Percentiles rank a stretch among this genome's conserved stretches.
Evolutionary conservation across 352 stramenopile species (phyloP).

Genomic region (Plasmopara muralis): DNA sequence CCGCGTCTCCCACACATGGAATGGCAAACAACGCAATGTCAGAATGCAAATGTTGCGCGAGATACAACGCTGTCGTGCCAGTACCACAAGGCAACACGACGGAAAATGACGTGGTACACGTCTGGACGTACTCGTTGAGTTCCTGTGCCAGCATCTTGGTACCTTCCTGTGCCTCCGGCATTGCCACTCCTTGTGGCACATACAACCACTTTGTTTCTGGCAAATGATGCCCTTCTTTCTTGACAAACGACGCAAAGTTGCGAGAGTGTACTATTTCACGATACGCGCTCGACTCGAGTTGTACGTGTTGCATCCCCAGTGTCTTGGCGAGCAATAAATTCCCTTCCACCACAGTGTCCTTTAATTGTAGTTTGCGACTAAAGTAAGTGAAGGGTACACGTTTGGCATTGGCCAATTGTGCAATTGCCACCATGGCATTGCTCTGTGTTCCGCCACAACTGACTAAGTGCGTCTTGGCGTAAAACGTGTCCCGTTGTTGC

Average conservation of each 20-base stretch:
- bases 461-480: constrained; percentile 42
- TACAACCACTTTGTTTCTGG: constrained; percentile 23
- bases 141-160: constrained; percentile 53
- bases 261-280: constrained; percentile 34
- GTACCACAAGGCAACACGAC: constrained; percentile 73
- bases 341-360: constrained; percentile 13
- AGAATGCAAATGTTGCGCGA: constrained; percentile 57
- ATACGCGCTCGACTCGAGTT: constrained; percentile 40
- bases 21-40: constrained; percentile 47
- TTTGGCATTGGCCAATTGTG: constrained; percentile 68
- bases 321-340: constrained; percentile 41
- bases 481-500: constrained; percentile 57
- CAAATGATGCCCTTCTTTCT: constrained; percentile 3
- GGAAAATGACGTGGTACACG: constrained; percentile 28
- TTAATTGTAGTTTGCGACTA: constrained; percentile 32
- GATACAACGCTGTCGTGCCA: constrained; percentile 71
- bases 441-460: constrained; percentile 79
- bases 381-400: constrained; percentile 83
- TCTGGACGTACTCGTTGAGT: constrained; percentile 55
- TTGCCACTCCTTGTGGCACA: constrained; percentile 70
- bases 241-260: constrained; percentile 27
- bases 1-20: constrained; percentile 59
- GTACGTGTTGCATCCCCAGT: constrained; percentile 66
- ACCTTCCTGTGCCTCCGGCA: constrained; percentile 48
- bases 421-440: constrained; percentile 82